phyloP scores from a whole-genome alignment of 1,284 basidiomycete species.

The Fistulina hepatica region DNA sequence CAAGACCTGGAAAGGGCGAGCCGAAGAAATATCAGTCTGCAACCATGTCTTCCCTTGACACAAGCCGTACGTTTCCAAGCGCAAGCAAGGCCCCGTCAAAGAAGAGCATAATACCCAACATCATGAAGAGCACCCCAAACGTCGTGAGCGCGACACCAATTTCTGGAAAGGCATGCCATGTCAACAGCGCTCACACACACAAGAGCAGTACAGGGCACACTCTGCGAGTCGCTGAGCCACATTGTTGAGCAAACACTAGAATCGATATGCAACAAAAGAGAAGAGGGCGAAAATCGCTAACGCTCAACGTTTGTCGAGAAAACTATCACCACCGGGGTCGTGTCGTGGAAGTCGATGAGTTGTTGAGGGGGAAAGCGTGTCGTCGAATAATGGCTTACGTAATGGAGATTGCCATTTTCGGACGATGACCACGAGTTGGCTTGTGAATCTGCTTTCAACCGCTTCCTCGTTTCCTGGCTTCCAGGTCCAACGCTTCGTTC shows the following conservation, averaged over 20 bases:
- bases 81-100: constrained; percentile 97
- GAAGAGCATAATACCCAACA: constrained; percentile 91
- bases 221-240: constrained; percentile 38
- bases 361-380: no score
- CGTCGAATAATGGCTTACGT: no score
- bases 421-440: no score
- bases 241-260: constrained; percentile 23
- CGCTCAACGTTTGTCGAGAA: no score
- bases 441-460: no score
- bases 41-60: no score
- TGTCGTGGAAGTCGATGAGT: no score
- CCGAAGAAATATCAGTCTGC: constrained; percentile 1
- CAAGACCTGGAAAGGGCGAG: constrained; percentile 51
- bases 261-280: constrained; percentile 7
- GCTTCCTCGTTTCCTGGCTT: no score
- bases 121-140: constrained; percentile 94
- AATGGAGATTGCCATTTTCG: no score
- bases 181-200: constrained; percentile 4
- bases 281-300: constrained; percentile 9
- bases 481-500: no score
- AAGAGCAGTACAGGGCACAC: constrained; percentile 18
- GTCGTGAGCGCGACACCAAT: constrained; percentile 95
- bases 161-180: constrained; percentile 38
- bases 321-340: no score
- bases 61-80: constrained; percentile 75